These are phyloP conservation scores for Ogataea hybrid DNA, from an alignment of 1,139 yeast genomes.

Conservation along the genomic window DNA sequence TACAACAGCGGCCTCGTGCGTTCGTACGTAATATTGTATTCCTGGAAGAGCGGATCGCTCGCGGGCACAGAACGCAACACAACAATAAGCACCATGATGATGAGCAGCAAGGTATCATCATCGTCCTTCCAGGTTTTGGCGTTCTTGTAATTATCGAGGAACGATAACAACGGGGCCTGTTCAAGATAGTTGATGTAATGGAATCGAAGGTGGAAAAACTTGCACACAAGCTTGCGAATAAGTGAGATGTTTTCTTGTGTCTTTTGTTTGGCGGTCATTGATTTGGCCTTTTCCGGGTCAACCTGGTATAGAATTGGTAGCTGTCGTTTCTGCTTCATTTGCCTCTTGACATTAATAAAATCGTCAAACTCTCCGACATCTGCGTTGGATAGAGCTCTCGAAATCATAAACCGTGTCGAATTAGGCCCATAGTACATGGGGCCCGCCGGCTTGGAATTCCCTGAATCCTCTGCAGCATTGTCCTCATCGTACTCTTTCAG, in stretches of 20 bases:
- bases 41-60: constrained; percentile 33
- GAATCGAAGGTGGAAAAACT: constrained; percentile 28
- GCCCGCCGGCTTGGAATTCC: constrained; percentile 3
- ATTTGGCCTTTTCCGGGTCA: constrained; percentile 13
- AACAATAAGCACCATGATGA: constrained; percentile 44
- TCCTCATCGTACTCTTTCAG: constrained; percentile 13
- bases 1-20: constrained; percentile 35
- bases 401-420: constrained; percentile 47
- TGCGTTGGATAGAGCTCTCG: constrained; percentile 26
- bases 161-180: constrained; percentile 35
- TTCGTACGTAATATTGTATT: constrained; percentile 30
- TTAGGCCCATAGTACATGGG: constrained; percentile 49
- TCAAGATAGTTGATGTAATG: constrained; percentile 33
- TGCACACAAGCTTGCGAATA: constrained; percentile 21
- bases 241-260: constrained; percentile 22
- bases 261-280: constrained; percentile 10
- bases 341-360: constrained; percentile 26
- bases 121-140: constrained; percentile 46
- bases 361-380: constrained; percentile 29
- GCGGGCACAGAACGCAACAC: constrained; percentile 39
- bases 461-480: constrained; percentile 25
- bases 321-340: constrained; percentile 25
- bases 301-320: constrained; percentile 24
- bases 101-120: constrained; percentile 45
- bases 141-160: constrained; percentile 31